phyloP scores from a whole-genome alignment of 129 eudicot genomes.

The Helianthus tuberosus region DNA sequence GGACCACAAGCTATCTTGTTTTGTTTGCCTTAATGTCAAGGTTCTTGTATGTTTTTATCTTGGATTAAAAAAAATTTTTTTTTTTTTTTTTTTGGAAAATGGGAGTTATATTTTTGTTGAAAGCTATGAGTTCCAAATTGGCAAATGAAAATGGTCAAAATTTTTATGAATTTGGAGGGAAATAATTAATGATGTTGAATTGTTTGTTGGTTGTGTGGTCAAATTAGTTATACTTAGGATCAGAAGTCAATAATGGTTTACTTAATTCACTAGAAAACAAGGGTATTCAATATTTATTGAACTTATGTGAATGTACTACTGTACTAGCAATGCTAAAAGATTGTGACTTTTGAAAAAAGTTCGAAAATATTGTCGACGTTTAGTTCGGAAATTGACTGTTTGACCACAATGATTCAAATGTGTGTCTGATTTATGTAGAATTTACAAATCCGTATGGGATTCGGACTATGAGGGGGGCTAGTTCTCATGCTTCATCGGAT shows the following conservation, averaged over 20 bases:
- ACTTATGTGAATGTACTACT: not conserved
- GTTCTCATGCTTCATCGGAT: conserved; percentile 84
- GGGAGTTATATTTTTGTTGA: conserved; percentile 12
- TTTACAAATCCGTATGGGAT: conserved; percentile 87
- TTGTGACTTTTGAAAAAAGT: not conserved
- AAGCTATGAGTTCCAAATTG: conserved; percentile 18
- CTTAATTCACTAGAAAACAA: not conserved
- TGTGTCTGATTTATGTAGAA: conserved; percentile 43
- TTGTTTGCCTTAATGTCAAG: conserved; percentile 28
- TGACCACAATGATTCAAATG: conserved; percentile 21
- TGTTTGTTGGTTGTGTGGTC: conserved; percentile 9
- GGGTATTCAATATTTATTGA: not conserved
- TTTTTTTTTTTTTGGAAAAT: not conserved
- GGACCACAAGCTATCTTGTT: conserved; percentile 33
- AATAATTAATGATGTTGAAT: not conserved
- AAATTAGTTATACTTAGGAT: conserved; percentile 2
- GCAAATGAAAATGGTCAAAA: not conserved
- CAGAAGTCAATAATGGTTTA: not conserved
- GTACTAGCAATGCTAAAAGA: conserved; percentile 5
- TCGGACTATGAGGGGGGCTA: conserved; percentile 42
- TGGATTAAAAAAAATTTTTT: not conserved
- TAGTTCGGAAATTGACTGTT: conserved; percentile 8
- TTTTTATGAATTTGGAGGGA: not conserved
- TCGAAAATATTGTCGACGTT: not conserved
- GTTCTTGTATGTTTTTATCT: conserved; percentile 29